Base-by-base conservation (phyloP, 257 asterid genomes). In the Solanum pinnatisectum region DNA sequence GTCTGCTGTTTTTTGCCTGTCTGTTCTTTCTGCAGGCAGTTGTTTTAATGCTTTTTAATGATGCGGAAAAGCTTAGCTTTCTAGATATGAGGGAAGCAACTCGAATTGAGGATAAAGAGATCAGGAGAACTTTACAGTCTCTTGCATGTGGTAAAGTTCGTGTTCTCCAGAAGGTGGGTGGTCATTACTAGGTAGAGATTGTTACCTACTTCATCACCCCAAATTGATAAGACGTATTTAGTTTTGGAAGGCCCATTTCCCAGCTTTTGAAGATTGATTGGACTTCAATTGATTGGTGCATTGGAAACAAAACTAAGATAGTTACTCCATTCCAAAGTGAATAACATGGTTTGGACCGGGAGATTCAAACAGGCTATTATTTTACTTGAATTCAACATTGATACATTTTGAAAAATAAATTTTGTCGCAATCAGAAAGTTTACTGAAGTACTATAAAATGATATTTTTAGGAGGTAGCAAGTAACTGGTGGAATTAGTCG, bases 71-170 rank as follows among this genome's bases (percentile, higher is more conserved):
- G 33, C 98, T 96, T 74, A 93, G 96, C 94, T 96, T 92, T 89
- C 98, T 94, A 94, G 98, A 97, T 92, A 92, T 96, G 27, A 95
- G 93, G 91, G 99, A 97, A 76, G 94, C 99, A 42, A 94, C 98
- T 49, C 92, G 96, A 85, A 96, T 97, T 60, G 98, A 96, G 91
- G 99, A 96, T 90, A 96, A 94, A 91, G 99, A 96, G 92, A 93
- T 97, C 72, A 93, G 96, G 83, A 90, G 99, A 90, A 95, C 99
- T 74, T 91, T 97, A 89, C 99, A 95, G 92, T 96, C 99, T 90
- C 99, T 97, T 86, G 99, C 98, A 22, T 96, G 99, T 85, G 99
- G 99, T 84, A 97, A 96, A 90, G 92, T 96, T 35, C 99, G 98
- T 22, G 96, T 97, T 84, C 98, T 97, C 85, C 96, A 91, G 90